Conservation (phyloP, 306 rosid genomes). For the Citrullus colocynthis region DNA sequence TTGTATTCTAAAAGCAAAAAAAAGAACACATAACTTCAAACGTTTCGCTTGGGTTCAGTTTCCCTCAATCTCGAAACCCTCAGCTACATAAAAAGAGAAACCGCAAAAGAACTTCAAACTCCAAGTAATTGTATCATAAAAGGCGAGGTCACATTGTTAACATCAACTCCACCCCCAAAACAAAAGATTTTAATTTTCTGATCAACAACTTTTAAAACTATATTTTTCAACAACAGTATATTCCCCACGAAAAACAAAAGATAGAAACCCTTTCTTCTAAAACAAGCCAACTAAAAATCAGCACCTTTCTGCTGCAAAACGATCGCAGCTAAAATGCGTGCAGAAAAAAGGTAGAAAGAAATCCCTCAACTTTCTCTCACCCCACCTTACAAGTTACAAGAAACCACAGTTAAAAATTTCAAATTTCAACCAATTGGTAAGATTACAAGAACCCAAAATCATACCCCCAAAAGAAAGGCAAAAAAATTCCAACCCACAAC, state of each 20-base stretch:
- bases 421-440: background rate
- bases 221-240: background rate
- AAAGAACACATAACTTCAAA: background rate
- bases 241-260: background rate
- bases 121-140: background rate
- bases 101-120: background rate
- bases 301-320: background rate
- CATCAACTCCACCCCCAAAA: background rate
- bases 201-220: background rate
- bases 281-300: background rate
- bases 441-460: background rate
- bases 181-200: background rate
- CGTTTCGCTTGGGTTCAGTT: background rate
- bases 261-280: background rate
- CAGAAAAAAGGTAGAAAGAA: background rate
- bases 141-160: background rate
- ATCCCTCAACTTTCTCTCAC: background rate
- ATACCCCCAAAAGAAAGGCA: background rate
- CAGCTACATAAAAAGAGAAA: background rate
- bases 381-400: background rate
- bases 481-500: background rate
- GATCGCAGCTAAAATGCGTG: background rate
- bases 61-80: conserved; percentile 1
- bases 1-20: background rate
- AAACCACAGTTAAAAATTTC: background rate